Base-by-base conservation (phyloP, 345 rosid species). In the Ailanthus altissimus region DNA sequence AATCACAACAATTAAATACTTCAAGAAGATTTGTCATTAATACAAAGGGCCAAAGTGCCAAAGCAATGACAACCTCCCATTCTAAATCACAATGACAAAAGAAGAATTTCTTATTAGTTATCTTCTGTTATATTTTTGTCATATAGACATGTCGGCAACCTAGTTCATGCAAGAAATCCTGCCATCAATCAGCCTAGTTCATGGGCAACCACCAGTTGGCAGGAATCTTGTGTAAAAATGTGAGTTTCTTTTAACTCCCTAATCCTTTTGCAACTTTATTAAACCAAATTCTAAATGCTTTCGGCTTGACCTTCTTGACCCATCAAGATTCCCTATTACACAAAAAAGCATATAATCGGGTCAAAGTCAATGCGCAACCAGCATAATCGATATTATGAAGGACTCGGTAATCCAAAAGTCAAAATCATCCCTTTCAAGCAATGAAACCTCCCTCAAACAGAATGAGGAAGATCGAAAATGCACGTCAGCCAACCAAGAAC, bases 351-450 rank as follows among this genome's bases (percentile, higher is more conserved):
- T 18, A 62, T 2, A 0, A 36, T 0, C 2, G 11, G 11, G 11
- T 25, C 11, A 73, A 46, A 46, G 7, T 61, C 56, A 59, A 60
- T 28, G 45, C 25, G 42, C 76, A 45, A 18, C 8, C 16, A 38
- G 58, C 75, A 71, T n/a, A 32, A 40, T 65, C 26, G 10, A 8
- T 32, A 42, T 15, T 16, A 45, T 45, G 3, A 26, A 13, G 32
- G 53, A 26, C 54, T 43, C 36, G 1, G 36, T 40, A 12, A 56
- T 38, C 56, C 36, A 71, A 56, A 57, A 72, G 38, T 72, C 36
- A 71, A 40, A 57, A 72, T 54, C 62, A 70, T 38, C 32, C 8
- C 45, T 49, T 69, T 49, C 74, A 28, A 69, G 21, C 73, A 69
- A 9, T 21, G 3, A n/a, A 36, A 45, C 23, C 16, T 6, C 51